Evolutionary conservation across 2,329 filamentous ascomycete species (phyloP), one percentile per base, ranked within the genome.

Genomic region (Epichloe sp.): DNA sequence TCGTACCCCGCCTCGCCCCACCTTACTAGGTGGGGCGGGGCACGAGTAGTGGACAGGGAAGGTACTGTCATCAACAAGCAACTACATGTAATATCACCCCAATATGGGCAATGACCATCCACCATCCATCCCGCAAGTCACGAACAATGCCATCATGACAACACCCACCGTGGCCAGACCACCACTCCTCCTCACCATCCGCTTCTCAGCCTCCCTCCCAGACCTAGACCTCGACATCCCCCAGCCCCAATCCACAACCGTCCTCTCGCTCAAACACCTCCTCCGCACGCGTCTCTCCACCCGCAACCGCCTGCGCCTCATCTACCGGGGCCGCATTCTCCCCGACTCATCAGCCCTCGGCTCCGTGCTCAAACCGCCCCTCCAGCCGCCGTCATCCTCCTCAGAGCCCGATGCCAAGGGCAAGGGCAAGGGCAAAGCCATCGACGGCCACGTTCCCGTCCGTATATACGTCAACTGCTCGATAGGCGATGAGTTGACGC

Each of bases 381-480:
- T 85, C 1, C 76, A 80, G 0, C 71, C 78, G 0, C 75, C 79
- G 0, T 78, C 79, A 5, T 15, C 19, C 31, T 15, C 45, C 0
- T 73, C 59, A 51, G 51, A 57, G 6, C 44, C 65, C 54, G 59
- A 63, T 54, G 56, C 59, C 19, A 62, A 67, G 60, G 87, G 85
- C 46, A 94, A 67, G 60, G 87, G 85, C 46, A 94, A 67, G 60
- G 87, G 85, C 45, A 94, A 93, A 53, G 77, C 77, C 1, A 65
- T 83, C 5, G 51, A 48, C 42, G 50, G 44, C 49, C 41, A 37
- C n/a, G 3, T 36, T 23, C 21, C 50, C 14, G 56, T 68, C 49
- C 77, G 85, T 44, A 79, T 95, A 60, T 96, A 95, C 66, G 84
- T 97, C 54, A 94, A 95, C 71, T 97, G 91, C 75, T 91, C 88